Conservation (phyloP, 768 basidiomycete species). For the Rhodotorula graminis region DNA sequence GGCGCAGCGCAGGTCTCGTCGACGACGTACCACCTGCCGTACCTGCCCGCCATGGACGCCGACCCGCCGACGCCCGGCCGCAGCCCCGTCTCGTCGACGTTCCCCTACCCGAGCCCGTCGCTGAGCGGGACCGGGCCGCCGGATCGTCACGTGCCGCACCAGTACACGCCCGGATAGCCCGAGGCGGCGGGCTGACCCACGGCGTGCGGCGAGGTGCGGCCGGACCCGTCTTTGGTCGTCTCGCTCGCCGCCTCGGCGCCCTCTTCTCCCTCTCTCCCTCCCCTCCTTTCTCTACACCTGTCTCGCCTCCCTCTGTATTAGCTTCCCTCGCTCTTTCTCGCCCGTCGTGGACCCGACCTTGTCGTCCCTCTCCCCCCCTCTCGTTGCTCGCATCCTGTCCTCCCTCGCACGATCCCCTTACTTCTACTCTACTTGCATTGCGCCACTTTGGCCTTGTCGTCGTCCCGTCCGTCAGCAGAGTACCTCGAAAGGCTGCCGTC, state of each 20-base stretch:
- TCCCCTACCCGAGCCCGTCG: conserved; percentile 1
- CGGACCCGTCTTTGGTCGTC: too few species aligned
- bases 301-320: background rate
- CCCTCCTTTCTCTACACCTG: background rate
- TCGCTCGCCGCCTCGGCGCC: too few species aligned
- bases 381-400: too few species aligned
- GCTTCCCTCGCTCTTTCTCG: background rate
- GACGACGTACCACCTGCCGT: conserved; percentile 13
- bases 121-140: background rate
- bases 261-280: background rate
- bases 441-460: background rate
- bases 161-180: background rate
- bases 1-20: background rate
- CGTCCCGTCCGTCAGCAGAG: background rate
- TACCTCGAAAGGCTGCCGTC: too few species aligned
- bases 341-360: too few species aligned
- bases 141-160: background rate
- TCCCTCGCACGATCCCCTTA: too few species aligned
- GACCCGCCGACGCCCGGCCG: background rate
- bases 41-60: conserved; percentile 6
- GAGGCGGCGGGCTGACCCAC: too few species aligned
- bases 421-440: too few species aligned
- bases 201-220: too few species aligned
- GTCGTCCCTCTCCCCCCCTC: too few species aligned
- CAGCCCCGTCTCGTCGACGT: background rate